Conservation (phyloP, 306 rosid species). For the Cicer judaicum region DNA sequence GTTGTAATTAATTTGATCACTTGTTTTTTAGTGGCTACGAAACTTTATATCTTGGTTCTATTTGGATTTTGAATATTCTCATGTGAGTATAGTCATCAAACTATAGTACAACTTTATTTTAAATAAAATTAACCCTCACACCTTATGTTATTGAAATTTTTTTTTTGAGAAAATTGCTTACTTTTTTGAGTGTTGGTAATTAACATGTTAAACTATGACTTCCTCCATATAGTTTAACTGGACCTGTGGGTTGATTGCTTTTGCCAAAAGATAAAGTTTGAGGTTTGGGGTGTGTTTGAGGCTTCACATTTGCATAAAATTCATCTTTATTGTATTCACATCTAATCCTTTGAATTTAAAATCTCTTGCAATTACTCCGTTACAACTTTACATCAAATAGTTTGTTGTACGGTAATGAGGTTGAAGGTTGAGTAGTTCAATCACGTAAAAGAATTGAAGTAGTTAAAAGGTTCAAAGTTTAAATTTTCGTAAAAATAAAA, state of each 20-base stretch:
- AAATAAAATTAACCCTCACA: background rate
- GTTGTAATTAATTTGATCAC: slow-evolving; percentile 35
- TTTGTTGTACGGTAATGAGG: too few relatives aligned
- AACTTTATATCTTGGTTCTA: slow-evolving; percentile 17
- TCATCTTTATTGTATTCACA: background rate
- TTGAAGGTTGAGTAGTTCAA: too few relatives aligned
- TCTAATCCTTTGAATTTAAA: background rate
- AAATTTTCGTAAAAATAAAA: too few relatives aligned
- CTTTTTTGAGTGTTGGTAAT: background rate
- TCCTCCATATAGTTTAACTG: slow-evolving; percentile 8
- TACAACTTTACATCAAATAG: too few relatives aligned
- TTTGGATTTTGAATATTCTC: slow-evolving; percentile 33
- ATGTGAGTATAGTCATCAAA: slow-evolving; percentile 13
- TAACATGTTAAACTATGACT: background rate
- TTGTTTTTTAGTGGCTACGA: too few relatives aligned
- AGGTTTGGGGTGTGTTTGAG: background rate
- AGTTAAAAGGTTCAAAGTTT: too few relatives aligned
- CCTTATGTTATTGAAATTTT: background rate
- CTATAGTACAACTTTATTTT: background rate
- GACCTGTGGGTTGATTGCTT: background rate
- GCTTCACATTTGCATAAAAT: slow-evolving; percentile 5
- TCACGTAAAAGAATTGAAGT: too few relatives aligned
- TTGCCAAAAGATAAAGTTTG: background rate
- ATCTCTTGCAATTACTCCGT: background rate
- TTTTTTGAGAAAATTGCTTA: background rate